Evolutionary conservation across 345 rosid species (phyloP).

Genomic region (Lepidium africanum): DNA sequence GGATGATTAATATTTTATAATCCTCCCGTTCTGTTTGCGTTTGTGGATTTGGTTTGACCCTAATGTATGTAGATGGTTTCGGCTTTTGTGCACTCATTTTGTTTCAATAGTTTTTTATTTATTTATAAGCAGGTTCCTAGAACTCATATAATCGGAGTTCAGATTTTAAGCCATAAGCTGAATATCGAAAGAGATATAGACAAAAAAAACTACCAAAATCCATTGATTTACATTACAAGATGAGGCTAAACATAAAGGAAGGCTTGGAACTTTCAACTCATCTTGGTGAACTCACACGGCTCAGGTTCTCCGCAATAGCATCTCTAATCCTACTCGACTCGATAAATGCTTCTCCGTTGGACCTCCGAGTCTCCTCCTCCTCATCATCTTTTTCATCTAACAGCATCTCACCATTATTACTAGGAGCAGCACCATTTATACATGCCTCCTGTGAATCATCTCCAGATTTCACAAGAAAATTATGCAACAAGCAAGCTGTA

Average conservation of each 20-base stretch:
- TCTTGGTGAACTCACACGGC: conserved; percentile 35
- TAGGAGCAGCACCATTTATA: background rate
- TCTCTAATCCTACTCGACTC: conserved; percentile 43
- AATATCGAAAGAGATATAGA: background rate
- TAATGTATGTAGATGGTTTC: conserved; percentile 20
- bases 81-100: background rate
- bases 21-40: conserved; percentile 1
- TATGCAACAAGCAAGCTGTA: conserved; percentile 62
- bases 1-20: conserved; percentile 24
- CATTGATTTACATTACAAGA: background rate
- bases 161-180: background rate
- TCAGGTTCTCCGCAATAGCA: conserved; percentile 53
- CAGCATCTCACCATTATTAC: background rate
- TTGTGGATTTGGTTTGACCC: conserved; percentile 20
- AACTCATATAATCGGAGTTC: background rate
- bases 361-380: conserved; percentile 28
- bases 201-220: background rate
- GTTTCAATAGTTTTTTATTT: background rate
- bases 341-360: conserved; percentile 37
- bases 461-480: conserved; percentile 48
- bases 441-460: conserved; percentile 36
- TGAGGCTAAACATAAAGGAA: background rate
- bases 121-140: background rate
- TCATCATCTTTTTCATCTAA: conserved; percentile 10
- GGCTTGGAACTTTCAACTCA: conserved; percentile 8